Conservation (phyloP, 345 rosid species). For the Linum usitatissimum region DNA sequence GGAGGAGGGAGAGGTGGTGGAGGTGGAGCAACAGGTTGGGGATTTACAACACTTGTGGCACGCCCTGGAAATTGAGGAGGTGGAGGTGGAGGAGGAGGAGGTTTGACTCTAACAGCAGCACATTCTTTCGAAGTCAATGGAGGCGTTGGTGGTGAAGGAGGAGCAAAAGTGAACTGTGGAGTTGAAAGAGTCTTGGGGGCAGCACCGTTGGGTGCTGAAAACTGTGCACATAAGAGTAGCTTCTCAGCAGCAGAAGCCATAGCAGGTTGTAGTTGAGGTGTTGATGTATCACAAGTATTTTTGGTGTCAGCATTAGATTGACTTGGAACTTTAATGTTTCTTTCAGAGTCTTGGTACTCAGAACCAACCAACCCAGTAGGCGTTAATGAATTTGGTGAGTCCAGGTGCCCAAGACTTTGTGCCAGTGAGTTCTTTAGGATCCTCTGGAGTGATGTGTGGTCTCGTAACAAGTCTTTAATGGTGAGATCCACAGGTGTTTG, state of each 20-base stretch:
- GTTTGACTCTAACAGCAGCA: constrained; percentile 14
- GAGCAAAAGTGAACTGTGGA: not conserved
- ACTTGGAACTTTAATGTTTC: not conserved
- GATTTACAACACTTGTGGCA: constrained; percentile 13
- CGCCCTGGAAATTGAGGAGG: constrained; percentile 29
- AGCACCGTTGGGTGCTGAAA: constrained; percentile 14
- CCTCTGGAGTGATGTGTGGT: constrained; percentile 16
- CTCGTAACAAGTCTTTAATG: constrained; percentile 22
- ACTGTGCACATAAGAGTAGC: not conserved
- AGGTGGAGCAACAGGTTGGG: constrained; percentile 9
- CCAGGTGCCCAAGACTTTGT: not conserved
- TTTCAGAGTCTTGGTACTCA: not conserved
- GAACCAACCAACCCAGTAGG: not conserved
- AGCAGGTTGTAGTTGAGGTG: constrained; percentile 19
- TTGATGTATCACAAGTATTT: constrained; percentile 20
- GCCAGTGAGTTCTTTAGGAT: constrained; percentile 14
- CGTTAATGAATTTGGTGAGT: not conserved
- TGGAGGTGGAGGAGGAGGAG: constrained; percentile 39
- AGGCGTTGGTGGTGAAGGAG: not conserved
- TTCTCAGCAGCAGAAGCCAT: constrained; percentile 11
- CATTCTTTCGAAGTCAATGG: constrained; percentile 12
- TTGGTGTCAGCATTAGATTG: not conserved
- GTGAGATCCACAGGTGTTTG: constrained; percentile 16
- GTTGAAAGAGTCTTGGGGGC: not conserved
- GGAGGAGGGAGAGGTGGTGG: constrained; percentile 19